A percentile compares a stretch with the other conserved stretches of the same genome.
These are phyloP conservation scores for Persicaria maculosa DNA, from an alignment of 148 eudicot genomes.

Conservation along the genomic window DNA sequence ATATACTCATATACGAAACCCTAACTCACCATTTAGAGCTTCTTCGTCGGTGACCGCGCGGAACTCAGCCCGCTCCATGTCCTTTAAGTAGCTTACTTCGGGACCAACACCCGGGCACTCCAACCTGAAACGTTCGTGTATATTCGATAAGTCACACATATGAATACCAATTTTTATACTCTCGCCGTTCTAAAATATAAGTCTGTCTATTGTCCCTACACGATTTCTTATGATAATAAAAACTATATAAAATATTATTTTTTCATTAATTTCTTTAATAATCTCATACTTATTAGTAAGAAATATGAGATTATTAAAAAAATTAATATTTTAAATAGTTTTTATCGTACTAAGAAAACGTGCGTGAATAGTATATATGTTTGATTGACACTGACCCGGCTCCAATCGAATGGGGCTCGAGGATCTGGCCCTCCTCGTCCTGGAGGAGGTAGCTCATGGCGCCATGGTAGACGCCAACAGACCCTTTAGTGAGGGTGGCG, in stretches of 20 bases:
- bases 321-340: no score
- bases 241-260: no score
- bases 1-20: not conserved
- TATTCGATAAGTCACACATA: not conserved
- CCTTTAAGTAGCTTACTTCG: conserved; percentile 46
- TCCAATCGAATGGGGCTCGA: conserved; percentile 59
- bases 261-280: no score
- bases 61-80: conserved; percentile 38
- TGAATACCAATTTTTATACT: not conserved
- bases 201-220: no score
- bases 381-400: conserved; percentile 41
- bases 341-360: no score
- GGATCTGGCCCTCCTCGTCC: conserved; percentile 59
- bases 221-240: no score
- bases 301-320: no score
- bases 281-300: no score
- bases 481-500: conserved; percentile 52
- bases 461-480: conserved; percentile 65
- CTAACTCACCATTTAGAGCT: conserved; percentile 35
- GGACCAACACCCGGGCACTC: conserved; percentile 55
- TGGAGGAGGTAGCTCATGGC: conserved; percentile 67
- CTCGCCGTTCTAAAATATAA: no score
- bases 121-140: conserved; percentile 21
- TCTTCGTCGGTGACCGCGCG: conserved; percentile 37
- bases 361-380: no score